Base-by-base conservation (phyloP, 2,329 filamentous ascomycete genomes). In the Niveomyces coronatus region DNA sequence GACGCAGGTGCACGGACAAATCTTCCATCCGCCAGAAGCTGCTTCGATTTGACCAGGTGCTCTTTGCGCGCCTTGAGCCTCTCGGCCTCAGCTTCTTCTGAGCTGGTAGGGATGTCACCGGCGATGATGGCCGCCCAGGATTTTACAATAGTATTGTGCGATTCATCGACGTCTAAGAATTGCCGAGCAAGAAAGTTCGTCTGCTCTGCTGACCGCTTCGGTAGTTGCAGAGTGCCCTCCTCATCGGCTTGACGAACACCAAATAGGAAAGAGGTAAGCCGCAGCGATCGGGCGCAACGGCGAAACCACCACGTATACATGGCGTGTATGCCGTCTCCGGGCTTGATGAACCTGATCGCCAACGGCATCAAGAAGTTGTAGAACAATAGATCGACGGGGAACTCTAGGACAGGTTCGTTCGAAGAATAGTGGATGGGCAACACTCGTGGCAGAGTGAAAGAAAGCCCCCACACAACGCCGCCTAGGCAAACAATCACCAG, bases 291-390 rank as follows among this genome's bases (percentile, higher is more conserved):
- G 10, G 88, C 91, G 54, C 88, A 94, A 49, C 75, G 78, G 48
- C 82, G 80, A 63, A 98, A 94, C 86, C 91, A 98, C 89, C 89
- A 96, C 7, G 79, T 80, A 56, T 94, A 98, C 68, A 95, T 81
- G 39, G 72, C 67, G 49, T 94, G 83, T 3, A 98, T 66, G 1
- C 77, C 82, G 53, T 94, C 83, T 36, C 85, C 86, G 2, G 89
- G 88, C 54, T 83, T 85, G 60, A 94, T 81, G 49, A 86, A 79
- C 49, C 76, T 82, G 48, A 96, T 76, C 10, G 88, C 79, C 34
- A 94, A 64, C 0, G 91, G 91, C 68, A 95, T 91, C 32, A 95
- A 66, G 56, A 95, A 94, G 60, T 96, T 96, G 70, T 95, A 98
- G 56, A 96, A 91, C 13, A 98, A 67, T 2, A 98, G 68, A 53